A percentile compares a stretch with the other conserved stretches of the same genome.
Conservation (phyloP, 805 yeast genomes). For the Yamadazyma takamatsuzukensis region DNA sequence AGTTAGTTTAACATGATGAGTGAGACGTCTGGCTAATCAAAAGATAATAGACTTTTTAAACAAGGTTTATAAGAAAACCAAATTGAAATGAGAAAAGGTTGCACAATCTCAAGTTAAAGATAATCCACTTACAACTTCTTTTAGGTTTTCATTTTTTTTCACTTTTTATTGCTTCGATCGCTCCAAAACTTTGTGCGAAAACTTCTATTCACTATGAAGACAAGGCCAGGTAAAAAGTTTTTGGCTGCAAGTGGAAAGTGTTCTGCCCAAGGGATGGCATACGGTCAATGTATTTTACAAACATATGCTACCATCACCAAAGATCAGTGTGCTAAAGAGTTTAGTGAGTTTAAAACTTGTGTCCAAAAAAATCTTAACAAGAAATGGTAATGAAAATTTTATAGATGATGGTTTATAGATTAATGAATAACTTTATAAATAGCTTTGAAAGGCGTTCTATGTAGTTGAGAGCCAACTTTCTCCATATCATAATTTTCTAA, state of each 20-base stretch:
- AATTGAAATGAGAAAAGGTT: too few relatives aligned
- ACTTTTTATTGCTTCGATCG: too few relatives aligned
- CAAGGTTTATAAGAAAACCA: too few relatives aligned
- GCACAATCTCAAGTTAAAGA: too few relatives aligned
- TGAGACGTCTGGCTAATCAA: too few relatives aligned
- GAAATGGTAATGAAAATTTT: slow-evolving; percentile 10
- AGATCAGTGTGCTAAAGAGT: slow-evolving; percentile 53
- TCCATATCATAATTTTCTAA: too few relatives aligned
- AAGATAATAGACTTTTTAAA: too few relatives aligned
- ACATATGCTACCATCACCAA: slow-evolving; percentile 48
- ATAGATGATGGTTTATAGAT: too few relatives aligned
- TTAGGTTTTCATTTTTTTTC: too few relatives aligned
- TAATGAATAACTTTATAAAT: too few relatives aligned
- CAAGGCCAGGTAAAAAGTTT: slow-evolving; percentile 42
- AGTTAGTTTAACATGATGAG: neutral
- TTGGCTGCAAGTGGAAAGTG: slow-evolving; percentile 39
- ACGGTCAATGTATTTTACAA: slow-evolving; percentile 54
- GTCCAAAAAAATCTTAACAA: slow-evolving; percentile 26
- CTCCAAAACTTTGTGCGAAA: too few relatives aligned
- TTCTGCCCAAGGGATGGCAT: slow-evolving; percentile 40
- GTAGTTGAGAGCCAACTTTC: neutral
- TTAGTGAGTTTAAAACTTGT: slow-evolving; percentile 47
- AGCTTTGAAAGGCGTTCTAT: slow-evolving; percentile 1
- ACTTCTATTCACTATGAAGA: slow-evolving; percentile 4
- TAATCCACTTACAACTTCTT: too few relatives aligned